phyloP scores from a whole-genome alignment of 805 yeast species.

The Yarrowia osloensis region DNA sequence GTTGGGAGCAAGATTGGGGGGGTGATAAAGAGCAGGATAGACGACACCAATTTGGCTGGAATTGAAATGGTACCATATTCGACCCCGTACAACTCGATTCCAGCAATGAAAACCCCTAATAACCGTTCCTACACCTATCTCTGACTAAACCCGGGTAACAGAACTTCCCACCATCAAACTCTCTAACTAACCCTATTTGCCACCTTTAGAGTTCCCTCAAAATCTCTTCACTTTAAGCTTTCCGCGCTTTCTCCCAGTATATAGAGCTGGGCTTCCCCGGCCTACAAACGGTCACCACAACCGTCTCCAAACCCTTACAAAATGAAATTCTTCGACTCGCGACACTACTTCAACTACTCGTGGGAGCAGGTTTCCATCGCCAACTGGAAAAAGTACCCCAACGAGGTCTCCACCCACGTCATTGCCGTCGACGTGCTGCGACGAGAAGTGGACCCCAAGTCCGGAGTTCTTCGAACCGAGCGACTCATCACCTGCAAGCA shows the following conservation, averaged over 20 bases:
- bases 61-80: not conserved
- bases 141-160: not conserved
- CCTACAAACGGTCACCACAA: not conserved
- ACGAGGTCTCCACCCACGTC: slow-evolving; percentile 87
- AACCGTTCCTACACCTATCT: not conserved
- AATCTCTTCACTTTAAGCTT: slow-evolving; percentile 6
- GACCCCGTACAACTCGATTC: not conserved
- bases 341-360: slow-evolving; percentile 72
- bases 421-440: slow-evolving; percentile 86
- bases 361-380: slow-evolving; percentile 97
- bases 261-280: not conserved
- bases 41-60: no score
- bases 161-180: not conserved
- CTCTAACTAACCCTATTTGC: not conserved
- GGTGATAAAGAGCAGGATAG: not conserved
- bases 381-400: slow-evolving; percentile 97
- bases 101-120: not conserved
- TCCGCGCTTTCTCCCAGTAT: not conserved
- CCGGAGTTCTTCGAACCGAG: slow-evolving; percentile 69
- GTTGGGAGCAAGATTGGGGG: not conserved
- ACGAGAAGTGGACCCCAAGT: slow-evolving; percentile 61
- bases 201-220: not conserved
- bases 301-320: not conserved
- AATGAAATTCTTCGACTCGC: slow-evolving; percentile 79
- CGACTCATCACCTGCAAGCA: slow-evolving; percentile 87